Percentiles rank a stretch among this genome's conserved stretches.
Conservation (phyloP, 1,139 yeast species). For the Wickerhamomyces sp. region DNA sequence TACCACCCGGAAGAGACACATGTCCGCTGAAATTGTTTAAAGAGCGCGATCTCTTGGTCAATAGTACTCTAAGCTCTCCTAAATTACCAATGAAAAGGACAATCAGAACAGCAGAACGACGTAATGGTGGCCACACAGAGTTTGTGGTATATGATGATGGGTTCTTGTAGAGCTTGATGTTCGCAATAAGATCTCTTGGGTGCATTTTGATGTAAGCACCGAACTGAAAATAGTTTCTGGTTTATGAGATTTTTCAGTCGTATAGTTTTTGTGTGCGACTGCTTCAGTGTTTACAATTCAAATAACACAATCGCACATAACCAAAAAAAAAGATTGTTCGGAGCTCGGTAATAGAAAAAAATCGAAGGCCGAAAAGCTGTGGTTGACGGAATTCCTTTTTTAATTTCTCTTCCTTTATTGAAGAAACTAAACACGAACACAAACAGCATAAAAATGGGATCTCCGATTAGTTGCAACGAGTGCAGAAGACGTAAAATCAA, state of each 20-base stretch:
- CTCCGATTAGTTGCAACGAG: slow-evolving; percentile 20
- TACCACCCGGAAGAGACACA: slow-evolving; percentile 87
- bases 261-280: no score
- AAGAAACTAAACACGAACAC: not conserved
- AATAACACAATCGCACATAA: no score
- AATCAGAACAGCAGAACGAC: slow-evolving; percentile 76
- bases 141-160: slow-evolving; percentile 22
- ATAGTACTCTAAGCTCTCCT: slow-evolving; percentile 72
- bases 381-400: no score
- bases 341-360: no score
- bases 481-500: slow-evolving; percentile 23
- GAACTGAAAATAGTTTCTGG: no score
- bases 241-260: no score
- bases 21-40: slow-evolving; percentile 80
- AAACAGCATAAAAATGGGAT: slow-evolving; percentile 8
- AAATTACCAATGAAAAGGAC: slow-evolving; percentile 62
- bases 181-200: slow-evolving; percentile 13
- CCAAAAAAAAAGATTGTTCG: no score
- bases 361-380: no score
- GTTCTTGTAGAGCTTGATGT: slow-evolving; percentile 14
- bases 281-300: no score
- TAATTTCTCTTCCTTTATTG: no score
- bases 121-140: slow-evolving; percentile 32
- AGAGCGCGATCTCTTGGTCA: slow-evolving; percentile 71
- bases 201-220: not conserved